These are phyloP conservation scores for Dothidotthia symphoricarpi DNA, from an alignment of 2,329 filamentous ascomycete species.

Conservation along the genomic window DNA sequence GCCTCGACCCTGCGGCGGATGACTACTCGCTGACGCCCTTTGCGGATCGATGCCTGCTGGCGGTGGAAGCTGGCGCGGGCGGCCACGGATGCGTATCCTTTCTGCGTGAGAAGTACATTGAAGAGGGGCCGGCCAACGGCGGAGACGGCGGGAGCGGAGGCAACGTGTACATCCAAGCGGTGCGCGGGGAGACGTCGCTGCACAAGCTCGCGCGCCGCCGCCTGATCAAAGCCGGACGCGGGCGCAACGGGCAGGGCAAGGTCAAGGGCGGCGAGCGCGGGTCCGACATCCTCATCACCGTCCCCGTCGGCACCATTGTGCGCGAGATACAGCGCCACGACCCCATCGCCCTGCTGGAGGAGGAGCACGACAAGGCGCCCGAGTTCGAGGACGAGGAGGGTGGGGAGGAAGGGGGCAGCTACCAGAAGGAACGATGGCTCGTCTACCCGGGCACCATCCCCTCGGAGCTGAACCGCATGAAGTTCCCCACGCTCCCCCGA, in stretches of 20 bases:
- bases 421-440: slow-evolving; percentile 72
- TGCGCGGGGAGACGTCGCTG: slow-evolving; percentile 84
- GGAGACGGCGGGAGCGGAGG: slow-evolving; percentile 92
- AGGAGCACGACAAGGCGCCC: slow-evolving; percentile 31
- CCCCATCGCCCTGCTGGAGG: slow-evolving; percentile 68
- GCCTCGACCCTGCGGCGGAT: slow-evolving; percentile 74
- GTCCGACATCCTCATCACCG: slow-evolving; percentile 81
- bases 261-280: slow-evolving; percentile 73
- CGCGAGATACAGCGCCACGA: slow-evolving; percentile 78
- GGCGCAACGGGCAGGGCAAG: slow-evolving; percentile 76
- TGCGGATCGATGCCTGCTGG: slow-evolving; percentile 78
- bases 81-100: slow-evolving; percentile 95
- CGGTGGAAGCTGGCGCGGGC: slow-evolving; percentile 73
- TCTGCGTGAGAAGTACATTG: slow-evolving; percentile 82
- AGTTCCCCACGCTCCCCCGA: slow-evolving; percentile 58
- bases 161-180: slow-evolving; percentile 90
- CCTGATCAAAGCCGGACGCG: slow-evolving; percentile 69
- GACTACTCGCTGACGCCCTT: slow-evolving; percentile 84
- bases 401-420: slow-evolving; percentile 34
- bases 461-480: slow-evolving; percentile 63
- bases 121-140: slow-evolving; percentile 87
- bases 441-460: slow-evolving; percentile 77
- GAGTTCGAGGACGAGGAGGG: slow-evolving; percentile 24
- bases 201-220: slow-evolving; percentile 83
- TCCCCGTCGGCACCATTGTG: slow-evolving; percentile 89